Percentiles rank a stretch among this genome's conserved stretches.
These are phyloP conservation scores for Barnettozyma vustinii DNA, from an alignment of 805 yeast species.

Conservation along the genomic window DNA sequence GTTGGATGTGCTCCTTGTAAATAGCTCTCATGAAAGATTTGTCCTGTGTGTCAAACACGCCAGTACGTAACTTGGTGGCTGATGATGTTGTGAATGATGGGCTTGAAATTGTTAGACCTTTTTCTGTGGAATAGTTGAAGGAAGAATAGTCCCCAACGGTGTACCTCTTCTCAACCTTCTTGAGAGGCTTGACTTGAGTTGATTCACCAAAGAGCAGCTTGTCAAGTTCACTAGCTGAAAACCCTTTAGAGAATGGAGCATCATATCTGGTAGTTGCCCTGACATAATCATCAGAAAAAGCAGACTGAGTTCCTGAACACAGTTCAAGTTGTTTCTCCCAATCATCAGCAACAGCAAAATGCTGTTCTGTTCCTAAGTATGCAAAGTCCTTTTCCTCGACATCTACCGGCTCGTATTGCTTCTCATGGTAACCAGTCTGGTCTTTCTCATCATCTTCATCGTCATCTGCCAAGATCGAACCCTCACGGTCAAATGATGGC, in stretches of 20 bases:
- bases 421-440: conserved; percentile 35
- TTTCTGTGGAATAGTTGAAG: conserved; percentile 20
- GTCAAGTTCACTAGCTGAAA: conserved; percentile 37
- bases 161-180: conserved; percentile 26
- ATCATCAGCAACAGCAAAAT: conserved; percentile 45
- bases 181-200: conserved; percentile 28
- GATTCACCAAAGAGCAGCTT: conserved; percentile 43
- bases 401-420: conserved; percentile 65
- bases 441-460: conserved; percentile 28
- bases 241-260: conserved; percentile 18
- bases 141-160: conserved; percentile 22
- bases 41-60: conserved; percentile 9
- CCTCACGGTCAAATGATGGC: conserved; percentile 14
- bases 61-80: conserved; percentile 1
- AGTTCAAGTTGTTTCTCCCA: conserved; percentile 63
- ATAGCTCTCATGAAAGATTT: conserved; percentile 13
- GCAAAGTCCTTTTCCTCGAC: conserved; percentile 41
- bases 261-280: conserved; percentile 20
- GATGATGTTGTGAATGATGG: not conserved
- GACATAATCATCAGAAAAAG: conserved; percentile 14
- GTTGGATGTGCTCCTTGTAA: conserved; percentile 22
- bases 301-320: conserved; percentile 30
- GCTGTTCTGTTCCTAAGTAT: conserved; percentile 38
- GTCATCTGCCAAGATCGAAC: conserved; percentile 12
- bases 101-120: conserved; percentile 12